Conservation (phyloP, 306 rosid genomes). For the Carpinus viminea region DNA sequence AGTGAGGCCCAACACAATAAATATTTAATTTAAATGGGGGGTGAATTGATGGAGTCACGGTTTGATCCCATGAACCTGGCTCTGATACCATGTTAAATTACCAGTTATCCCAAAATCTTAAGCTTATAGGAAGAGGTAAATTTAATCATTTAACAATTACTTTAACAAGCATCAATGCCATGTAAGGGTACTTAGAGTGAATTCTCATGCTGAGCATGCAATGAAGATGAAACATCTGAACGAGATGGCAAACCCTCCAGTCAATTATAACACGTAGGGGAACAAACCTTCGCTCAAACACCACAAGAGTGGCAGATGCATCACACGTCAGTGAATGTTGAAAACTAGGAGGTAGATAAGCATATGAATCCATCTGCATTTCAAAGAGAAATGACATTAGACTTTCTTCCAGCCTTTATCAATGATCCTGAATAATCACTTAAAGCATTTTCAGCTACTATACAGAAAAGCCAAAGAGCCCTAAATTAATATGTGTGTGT, state of each 20-base stretch:
- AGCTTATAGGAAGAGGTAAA: too few species aligned
- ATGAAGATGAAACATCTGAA: conserved; percentile 11
- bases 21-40: too few species aligned
- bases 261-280: conserved; percentile 18
- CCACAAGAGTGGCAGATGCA: conserved; percentile 63
- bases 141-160: too few species aligned
- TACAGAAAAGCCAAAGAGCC: neutral
- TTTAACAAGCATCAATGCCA: neutral
- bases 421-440: neutral
- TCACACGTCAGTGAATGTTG: conserved; percentile 66
- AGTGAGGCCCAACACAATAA: too few species aligned
- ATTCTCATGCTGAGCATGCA: conserved; percentile 21
- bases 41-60: too few species aligned
- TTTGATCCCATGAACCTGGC: too few species aligned
- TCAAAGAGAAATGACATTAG: conserved; percentile 31
- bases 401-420: conserved; percentile 1
- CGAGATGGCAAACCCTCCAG: conserved; percentile 12
- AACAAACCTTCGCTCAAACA: conserved; percentile 83
- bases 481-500: neutral
- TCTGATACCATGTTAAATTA: too few species aligned
- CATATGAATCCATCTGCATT: conserved; percentile 81
- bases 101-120: too few species aligned
- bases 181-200: neutral
- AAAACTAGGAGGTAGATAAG: conserved; percentile 74
- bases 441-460: neutral